These are phyloP conservation scores for Ustilago curta DNA, from an alignment of 1,284 basidiomycete species.

Conservation along the genomic window DNA sequence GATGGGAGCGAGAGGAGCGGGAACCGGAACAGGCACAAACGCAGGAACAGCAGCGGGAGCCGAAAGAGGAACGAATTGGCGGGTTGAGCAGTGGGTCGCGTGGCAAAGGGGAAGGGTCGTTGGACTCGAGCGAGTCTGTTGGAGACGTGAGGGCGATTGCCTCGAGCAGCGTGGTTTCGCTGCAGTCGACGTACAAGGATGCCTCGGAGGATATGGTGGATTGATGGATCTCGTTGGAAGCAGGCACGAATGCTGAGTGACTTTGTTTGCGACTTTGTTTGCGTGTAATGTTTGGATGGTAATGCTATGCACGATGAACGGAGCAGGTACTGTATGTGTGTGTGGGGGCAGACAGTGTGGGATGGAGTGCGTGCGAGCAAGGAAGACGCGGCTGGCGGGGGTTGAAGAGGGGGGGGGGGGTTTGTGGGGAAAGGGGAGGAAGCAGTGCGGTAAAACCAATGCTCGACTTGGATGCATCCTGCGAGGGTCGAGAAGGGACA, in stretches of 20 bases:
- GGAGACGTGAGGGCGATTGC: slow-evolving; percentile 11
- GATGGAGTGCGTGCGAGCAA: background rate
- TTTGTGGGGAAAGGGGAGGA: background rate
- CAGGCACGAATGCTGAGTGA: background rate
- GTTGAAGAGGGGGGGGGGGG: background rate
- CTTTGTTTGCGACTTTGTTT: no score
- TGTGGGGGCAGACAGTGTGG: no score
- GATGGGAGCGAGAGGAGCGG: background rate
- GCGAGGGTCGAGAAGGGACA: background rate
- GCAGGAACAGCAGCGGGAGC: background rate
- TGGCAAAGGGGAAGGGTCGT: slow-evolving; percentile 6
- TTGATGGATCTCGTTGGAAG: background rate
- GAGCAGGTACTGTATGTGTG: background rate
- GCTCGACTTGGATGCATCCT: no score
- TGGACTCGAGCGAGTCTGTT: slow-evolving; percentile 18
- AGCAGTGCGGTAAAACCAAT: no score
- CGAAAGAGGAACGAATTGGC: slow-evolving; percentile 5
- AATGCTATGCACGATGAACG: background rate
- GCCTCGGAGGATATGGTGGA: slow-evolving; percentile 25
- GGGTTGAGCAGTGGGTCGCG: background rate
- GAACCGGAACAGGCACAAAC: background rate
- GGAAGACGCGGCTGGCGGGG: slow-evolving; percentile 8
- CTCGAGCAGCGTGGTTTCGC: slow-evolving; percentile 42
- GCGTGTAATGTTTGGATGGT: no score
- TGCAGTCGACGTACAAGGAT: slow-evolving; percentile 50